Evolutionary conservation across 1,284 basidiomycete genomes (phyloP).

Genomic region (Cryptococcus sp.): DNA sequence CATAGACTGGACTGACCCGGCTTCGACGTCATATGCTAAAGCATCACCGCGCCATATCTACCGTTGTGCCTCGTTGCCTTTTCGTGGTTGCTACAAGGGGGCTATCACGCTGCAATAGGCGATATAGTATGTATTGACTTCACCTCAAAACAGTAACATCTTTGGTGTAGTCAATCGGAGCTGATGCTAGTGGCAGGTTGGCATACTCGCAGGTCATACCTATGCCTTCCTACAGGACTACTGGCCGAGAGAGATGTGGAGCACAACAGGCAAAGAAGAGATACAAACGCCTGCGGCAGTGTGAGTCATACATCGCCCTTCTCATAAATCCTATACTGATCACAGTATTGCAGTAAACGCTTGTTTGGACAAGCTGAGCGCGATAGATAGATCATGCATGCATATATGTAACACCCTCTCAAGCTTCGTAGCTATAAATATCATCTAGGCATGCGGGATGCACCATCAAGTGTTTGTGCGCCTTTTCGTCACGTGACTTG

Average conservation of each 20-base stretch:
- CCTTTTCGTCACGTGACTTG: neutral
- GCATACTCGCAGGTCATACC: slow-evolving; percentile 85
- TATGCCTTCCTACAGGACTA: slow-evolving; percentile 93
- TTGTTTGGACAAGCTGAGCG: slow-evolving; percentile 23
- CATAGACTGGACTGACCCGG: neutral
- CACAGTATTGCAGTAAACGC: slow-evolving; percentile 13
- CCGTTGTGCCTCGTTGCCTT: slow-evolving; percentile 86
- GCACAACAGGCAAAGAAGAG: slow-evolving; percentile 51
- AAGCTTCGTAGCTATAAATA: too few species aligned
- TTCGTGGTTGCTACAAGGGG: slow-evolving; percentile 83
- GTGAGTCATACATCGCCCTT: slow-evolving; percentile 60
- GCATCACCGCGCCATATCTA: slow-evolving; percentile 90
- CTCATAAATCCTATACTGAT: neutral
- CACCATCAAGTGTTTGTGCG: too few species aligned
- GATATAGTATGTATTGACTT: slow-evolving; percentile 62
- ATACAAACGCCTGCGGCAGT: slow-evolving; percentile 74
- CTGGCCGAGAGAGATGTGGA: slow-evolving; percentile 85
- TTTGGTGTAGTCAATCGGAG: too few species aligned
- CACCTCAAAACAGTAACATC: neutral
- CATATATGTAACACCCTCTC: neutral
- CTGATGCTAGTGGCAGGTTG: slow-evolving; percentile 50
- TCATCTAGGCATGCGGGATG: too few species aligned
- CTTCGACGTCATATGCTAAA: slow-evolving; percentile 20
- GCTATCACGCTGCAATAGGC: slow-evolving; percentile 78
- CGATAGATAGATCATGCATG: slow-evolving; percentile 3